Percentiles rank a stretch among this genome's conserved stretches.
Evolutionary conservation across 2,329 filamentous ascomycete genomes (phyloP).

Genomic region (Paradendryphiella salina): DNA sequence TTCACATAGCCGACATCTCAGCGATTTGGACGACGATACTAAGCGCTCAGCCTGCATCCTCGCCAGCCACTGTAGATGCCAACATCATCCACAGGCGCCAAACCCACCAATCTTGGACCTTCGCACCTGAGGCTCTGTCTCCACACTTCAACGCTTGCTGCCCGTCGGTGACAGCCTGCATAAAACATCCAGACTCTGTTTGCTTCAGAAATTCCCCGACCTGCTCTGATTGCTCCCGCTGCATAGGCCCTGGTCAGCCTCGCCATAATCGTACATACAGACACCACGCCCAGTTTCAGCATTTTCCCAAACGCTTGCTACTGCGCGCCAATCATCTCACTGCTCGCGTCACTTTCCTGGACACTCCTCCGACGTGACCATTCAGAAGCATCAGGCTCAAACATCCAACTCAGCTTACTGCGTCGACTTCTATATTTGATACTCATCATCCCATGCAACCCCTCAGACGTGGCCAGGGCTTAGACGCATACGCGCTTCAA

Average conservation of each 20-base stretch:
- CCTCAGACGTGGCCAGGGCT: slow-evolving; percentile 21
- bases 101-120: slow-evolving; percentile 38
- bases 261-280: slow-evolving; percentile 32
- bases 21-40: slow-evolving; percentile 34
- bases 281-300: slow-evolving; percentile 35
- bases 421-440: slow-evolving; percentile 42
- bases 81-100: slow-evolving; percentile 36
- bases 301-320: slow-evolving; percentile 26
- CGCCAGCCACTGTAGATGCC: slow-evolving; percentile 25
- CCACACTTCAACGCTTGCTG: slow-evolving; percentile 13
- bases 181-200: slow-evolving; percentile 26
- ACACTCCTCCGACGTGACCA: slow-evolving; percentile 24
- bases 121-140: slow-evolving; percentile 20
- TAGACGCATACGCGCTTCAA: slow-evolving; percentile 37
- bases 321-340: slow-evolving; percentile 28
- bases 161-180: slow-evolving; percentile 24
- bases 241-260: slow-evolving; percentile 36
- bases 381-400: slow-evolving; percentile 31
- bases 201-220: slow-evolving; percentile 23
- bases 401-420: slow-evolving; percentile 26
- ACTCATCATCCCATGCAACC: slow-evolving; percentile 22
- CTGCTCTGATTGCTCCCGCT: slow-evolving; percentile 19
- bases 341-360: slow-evolving; percentile 16
- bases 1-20: slow-evolving; percentile 35
- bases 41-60: slow-evolving; percentile 41